Percentiles rank a stretch among this genome's conserved stretches.
These are phyloP conservation scores for Mesotaenium endlicherianum DNA, from an alignment of 139 green algal species.

Conservation along the genomic window DNA sequence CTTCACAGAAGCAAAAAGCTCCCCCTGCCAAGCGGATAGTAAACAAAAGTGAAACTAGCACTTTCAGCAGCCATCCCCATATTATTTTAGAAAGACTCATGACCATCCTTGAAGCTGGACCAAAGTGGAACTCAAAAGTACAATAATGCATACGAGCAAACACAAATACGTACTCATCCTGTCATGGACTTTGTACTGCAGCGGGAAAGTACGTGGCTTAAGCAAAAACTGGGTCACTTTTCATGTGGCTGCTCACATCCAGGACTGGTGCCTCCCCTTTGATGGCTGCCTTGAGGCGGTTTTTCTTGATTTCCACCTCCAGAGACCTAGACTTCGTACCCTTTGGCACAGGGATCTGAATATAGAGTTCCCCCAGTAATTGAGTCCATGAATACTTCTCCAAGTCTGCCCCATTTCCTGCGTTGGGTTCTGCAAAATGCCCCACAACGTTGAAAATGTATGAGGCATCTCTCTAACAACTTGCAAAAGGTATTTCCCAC, in stretches of 20 bases:
- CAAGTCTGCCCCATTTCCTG: conserved; percentile 81
- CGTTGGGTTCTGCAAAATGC: conserved; percentile 74
- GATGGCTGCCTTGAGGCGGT: conserved; percentile 67
- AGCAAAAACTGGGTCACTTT: neutral
- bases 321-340: conserved; percentile 70
- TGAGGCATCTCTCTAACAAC: too few relatives aligned
- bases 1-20: conserved; percentile 74
- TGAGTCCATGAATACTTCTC: conserved; percentile 88
- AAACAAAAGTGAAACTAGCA: neutral
- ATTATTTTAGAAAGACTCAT: neutral
- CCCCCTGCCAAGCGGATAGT: conserved; percentile 60
- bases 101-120: neutral
- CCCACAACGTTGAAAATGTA: too few relatives aligned
- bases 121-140: neutral
- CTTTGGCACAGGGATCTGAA: conserved; percentile 73
- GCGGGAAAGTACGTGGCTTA: neutral
- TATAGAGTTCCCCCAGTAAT: conserved; percentile 80
- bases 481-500: too few relatives aligned
- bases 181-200: neutral
- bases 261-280: conserved; percentile 71
- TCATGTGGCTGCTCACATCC: neutral
- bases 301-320: conserved; percentile 68
- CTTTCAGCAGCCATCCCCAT: neutral
- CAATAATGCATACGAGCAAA: neutral
- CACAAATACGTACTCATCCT: neutral